Base-by-base conservation (phyloP, 306 rosid genomes). In the Inga oerstediana region DNA sequence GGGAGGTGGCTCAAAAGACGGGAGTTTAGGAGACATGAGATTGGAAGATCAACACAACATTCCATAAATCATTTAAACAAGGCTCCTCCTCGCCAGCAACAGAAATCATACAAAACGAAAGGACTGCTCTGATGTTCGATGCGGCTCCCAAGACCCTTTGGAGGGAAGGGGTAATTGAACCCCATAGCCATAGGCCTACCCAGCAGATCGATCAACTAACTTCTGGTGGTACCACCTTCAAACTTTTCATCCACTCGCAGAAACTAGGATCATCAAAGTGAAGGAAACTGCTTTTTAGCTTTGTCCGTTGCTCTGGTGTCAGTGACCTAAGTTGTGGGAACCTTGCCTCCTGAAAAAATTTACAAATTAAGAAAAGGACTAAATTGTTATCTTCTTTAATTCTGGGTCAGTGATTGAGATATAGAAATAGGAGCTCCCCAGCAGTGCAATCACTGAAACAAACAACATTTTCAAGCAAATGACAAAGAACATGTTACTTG, bases 221-320 rank as follows among this genome's bases (percentile, higher is more conserved):
- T 83, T 92, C 97, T 17, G 99, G 99, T 24, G 98, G 99, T 70
- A 94, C 90, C 72, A 88, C 85, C 84, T 88, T 92, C 90, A 97
- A 83, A 76, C 94, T 80, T 87, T 92, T 90, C 91, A 97, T 86
- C 99, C 98, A 97, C 85, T 97, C 99, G 32, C 97, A 92, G 65
- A 88, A 90, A 87, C 98, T 97, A 7, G 99, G 98, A 68, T 97
- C 99, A 41, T 97, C 99, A 34, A 97, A 97, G 86, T 89, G 96
- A 76, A 94, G 79, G 81, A 97, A 97, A 88, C 92, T 97, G 89
- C 93, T 94, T 87, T 97, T 97, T 79, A 97, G 97, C 86, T 87
- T 97, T 41, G 90, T 94, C 77, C 98, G 85, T 80, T 91, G 93
- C 83, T 91, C 98, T 9, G 87, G 76, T 43, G 94, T 90, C 86